A percentile compares a stretch with the other conserved stretches of the same genome.
These are phyloP conservation scores for Sugiyamaella americana DNA, from an alignment of 805 yeast species.

Conservation along the genomic window DNA sequence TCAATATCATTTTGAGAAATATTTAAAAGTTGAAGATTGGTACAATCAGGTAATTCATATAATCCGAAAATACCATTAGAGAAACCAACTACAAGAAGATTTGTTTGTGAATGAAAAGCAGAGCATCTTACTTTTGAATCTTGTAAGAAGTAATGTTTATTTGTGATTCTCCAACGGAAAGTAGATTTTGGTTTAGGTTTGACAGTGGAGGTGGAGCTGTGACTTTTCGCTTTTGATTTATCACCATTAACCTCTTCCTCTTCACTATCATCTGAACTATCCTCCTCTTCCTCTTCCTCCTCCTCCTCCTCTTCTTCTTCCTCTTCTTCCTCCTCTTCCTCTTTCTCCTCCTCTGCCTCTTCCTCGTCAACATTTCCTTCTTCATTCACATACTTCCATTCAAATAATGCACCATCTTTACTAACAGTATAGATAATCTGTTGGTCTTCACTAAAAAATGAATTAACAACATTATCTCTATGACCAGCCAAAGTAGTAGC, in stretches of 20 bases:
- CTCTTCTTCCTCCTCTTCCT: slow-evolving; percentile 35
- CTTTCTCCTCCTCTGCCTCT: slow-evolving; percentile 30
- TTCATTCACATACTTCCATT: slow-evolving; percentile 73
- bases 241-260: slow-evolving; percentile 7
- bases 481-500: slow-evolving; percentile 90
- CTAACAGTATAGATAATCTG: slow-evolving; percentile 87
- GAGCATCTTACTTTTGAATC: slow-evolving; percentile 73
- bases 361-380: slow-evolving; percentile 29
- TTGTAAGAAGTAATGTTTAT: slow-evolving; percentile 67
- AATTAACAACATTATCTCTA: slow-evolving; percentile 77
- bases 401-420: slow-evolving; percentile 89
- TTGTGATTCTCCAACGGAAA: slow-evolving; percentile 67
- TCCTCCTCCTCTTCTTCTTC: slow-evolving; percentile 27
- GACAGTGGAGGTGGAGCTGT: not conserved
- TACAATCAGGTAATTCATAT: slow-evolving; percentile 79
- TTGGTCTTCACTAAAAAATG: slow-evolving; percentile 83
- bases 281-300: slow-evolving; percentile 35
- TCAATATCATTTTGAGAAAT: slow-evolving; percentile 90
- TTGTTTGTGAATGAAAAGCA: slow-evolving; percentile 69
- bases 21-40: slow-evolving; percentile 74
- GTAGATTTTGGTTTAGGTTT: slow-evolving; percentile 28
- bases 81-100: slow-evolving; percentile 82
- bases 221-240: not conserved
- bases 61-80: slow-evolving; percentile 84
- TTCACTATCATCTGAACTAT: slow-evolving; percentile 30